Evolutionary conservation across 129 eudicot species (phyloP), one percentile per base, ranked within the genome.

Genomic region (Scalesia atractyloides): DNA sequence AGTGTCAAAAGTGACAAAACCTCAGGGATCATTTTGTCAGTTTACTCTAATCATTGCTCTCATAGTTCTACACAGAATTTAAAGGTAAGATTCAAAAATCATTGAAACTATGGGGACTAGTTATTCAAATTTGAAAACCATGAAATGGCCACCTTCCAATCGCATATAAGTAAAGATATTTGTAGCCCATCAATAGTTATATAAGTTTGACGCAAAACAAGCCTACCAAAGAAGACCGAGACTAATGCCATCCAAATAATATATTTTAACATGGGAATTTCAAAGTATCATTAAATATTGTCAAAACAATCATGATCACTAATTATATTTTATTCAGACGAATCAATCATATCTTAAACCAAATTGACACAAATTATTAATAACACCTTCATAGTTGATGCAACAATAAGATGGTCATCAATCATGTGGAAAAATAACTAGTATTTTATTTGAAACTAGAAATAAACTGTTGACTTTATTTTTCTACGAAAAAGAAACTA

Each of bases 191-290:
- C 44, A 39, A 41, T 8, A 11, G 46, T 53, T 12, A 13, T 52
- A 0, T 52, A 52, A 17, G 59, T 52, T 60, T 60, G 44, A 60
- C 66, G 16, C 44, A 15, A 60, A 30, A 30, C 11, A 60, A 17
- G 66, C 66, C 66, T 6, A 60, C 66, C 66, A 1, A 60, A 60
- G 9, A 60, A 17, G 66, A 60, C 66, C 19, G 5, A 5, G 12
- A 60, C 16, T 22, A 11, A 19, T 8, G 12, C 4, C n/a, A n/a
- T n/a, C n/a, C n/a, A n/a, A n/a, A n/a, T 19, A 7, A 2, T 22
- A 57, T 11, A 7, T 0, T 10, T 7, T 11, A 22, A 22, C 34
- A 22, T 20, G 15, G 12, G 1, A 58, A 7, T 4, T 22, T 19
- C n/a, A 22, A n/a, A 3, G 6, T 9, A 10, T 58, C 64, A 10